These are phyloP conservation scores for Excoecaria agallocha DNA, from an alignment of 345 rosid species.

Conservation along the genomic window DNA sequence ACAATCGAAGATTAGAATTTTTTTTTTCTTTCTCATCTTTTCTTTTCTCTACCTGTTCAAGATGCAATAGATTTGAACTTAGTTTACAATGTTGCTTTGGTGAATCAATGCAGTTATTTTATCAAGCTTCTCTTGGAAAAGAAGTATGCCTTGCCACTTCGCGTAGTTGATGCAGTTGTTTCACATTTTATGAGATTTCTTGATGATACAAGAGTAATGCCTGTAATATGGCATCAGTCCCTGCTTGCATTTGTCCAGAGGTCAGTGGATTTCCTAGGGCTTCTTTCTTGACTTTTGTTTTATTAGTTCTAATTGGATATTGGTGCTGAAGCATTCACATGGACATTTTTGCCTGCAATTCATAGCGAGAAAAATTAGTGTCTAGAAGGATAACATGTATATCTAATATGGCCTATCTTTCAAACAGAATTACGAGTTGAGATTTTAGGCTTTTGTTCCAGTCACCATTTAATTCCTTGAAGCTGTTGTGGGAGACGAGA, in stretches of 20 bases:
- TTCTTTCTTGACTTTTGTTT: not conserved
- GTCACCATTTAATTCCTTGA: not conserved
- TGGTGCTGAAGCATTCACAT: not conserved
- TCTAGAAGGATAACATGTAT: not conserved
- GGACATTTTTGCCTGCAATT: not conserved
- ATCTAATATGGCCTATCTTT: not conserved
- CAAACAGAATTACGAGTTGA: not conserved
- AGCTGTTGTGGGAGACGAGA: too few relatives aligned
- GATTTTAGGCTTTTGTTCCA: not conserved
- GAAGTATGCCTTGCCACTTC: conserved; percentile 83
- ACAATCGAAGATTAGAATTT: not conserved
- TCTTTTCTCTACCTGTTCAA: not conserved
- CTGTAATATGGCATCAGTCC: conserved; percentile 97
- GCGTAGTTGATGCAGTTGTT: conserved; percentile 76
- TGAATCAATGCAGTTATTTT: conserved; percentile 59
- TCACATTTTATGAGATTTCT: conserved; percentile 80
- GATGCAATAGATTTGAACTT: not conserved
- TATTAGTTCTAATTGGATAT: not conserved
- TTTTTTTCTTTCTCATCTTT: not conserved
- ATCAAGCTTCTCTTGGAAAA: conserved; percentile 88
- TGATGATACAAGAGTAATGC: conserved; percentile 80
- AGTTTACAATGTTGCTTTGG: conserved; percentile 12
- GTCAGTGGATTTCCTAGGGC: conserved; percentile 32
- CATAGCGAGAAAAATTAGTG: not conserved
- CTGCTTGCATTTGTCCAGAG: conserved; percentile 89